phyloP scores from a whole-genome alignment of 2,329 filamentous ascomycete genomes.

The Cladophialophora carrionii region DNA sequence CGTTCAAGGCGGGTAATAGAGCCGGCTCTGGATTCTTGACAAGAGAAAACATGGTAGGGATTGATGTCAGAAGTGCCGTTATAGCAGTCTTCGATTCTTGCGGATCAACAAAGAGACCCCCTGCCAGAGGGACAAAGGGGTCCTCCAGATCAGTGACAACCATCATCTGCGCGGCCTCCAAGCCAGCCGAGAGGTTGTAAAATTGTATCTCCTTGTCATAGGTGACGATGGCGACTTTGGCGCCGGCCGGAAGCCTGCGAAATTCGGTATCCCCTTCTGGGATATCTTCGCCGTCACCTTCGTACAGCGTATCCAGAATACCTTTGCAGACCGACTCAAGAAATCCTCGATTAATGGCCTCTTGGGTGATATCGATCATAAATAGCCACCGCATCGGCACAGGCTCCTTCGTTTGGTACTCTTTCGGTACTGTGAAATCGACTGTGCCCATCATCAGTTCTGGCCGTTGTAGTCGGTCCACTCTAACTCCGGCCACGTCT shows the following conservation, averaged over 20 bases:
- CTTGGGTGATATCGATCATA: slow-evolving; percentile 88
- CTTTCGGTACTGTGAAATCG: slow-evolving; percentile 94
- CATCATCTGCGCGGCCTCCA: slow-evolving; percentile 94
- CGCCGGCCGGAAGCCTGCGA: slow-evolving; percentile 69
- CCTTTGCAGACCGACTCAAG: slow-evolving; percentile 88
- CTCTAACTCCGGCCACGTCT: slow-evolving; percentile 80
- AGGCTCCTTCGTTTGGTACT: slow-evolving; percentile 96
- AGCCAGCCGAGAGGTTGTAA: slow-evolving; percentile 83
- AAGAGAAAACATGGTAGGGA: slow-evolving; percentile 83
- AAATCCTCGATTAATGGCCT: slow-evolving; percentile 87
- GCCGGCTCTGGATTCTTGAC: slow-evolving; percentile 91
- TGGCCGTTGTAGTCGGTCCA: slow-evolving; percentile 85
- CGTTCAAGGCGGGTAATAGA: slow-evolving; percentile 79
- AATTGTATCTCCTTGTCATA: slow-evolving; percentile 98
- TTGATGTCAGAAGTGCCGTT: slow-evolving; percentile 76
- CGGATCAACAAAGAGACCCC: slow-evolving; percentile 92
- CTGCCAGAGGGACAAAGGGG: slow-evolving; percentile 87
- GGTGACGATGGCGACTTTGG: slow-evolving; percentile 91
- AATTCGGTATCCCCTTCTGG: slow-evolving; percentile 60
- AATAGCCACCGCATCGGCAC: slow-evolving; percentile 88
- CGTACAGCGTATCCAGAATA: slow-evolving; percentile 82
- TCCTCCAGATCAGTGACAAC: slow-evolving; percentile 98
- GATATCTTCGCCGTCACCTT: slow-evolving; percentile 59
- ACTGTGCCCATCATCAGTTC: slow-evolving; percentile 91
- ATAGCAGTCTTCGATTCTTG: slow-evolving; percentile 86